These are phyloP conservation scores for Phytophthora podocarpi DNA, from an alignment of 352 stramenopile genomes.

Conservation along the genomic window DNA sequence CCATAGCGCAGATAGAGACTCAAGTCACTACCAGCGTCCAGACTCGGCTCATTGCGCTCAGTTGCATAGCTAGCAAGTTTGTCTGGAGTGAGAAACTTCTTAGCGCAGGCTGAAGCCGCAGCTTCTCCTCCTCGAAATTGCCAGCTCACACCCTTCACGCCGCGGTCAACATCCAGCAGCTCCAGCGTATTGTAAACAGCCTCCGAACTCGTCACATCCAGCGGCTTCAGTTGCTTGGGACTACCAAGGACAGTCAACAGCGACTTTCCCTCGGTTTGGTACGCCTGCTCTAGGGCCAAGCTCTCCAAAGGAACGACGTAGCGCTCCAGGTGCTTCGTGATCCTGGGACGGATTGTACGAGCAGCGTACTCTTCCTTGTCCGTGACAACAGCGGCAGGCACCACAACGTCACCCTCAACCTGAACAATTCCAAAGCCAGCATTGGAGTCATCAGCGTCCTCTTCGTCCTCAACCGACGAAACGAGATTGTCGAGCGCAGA, in stretches of 20 bases:
- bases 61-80: constrained; percentile 75
- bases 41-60: constrained; percentile 96
- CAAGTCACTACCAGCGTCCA: constrained; percentile 90
- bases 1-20: constrained; percentile 95
- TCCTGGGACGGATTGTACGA: constrained; percentile 97
- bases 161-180: constrained; percentile 67
- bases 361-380: constrained; percentile 97
- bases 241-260: constrained; percentile 24
- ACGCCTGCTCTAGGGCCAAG: constrained; percentile 32
- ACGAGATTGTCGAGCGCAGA: constrained; percentile 54
- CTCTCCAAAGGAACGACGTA: constrained; percentile 81
- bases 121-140: constrained; percentile 77
- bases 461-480: constrained; percentile 36
- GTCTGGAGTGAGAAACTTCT: constrained; percentile 86
- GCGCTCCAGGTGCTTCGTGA: constrained; percentile 90
- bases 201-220: constrained; percentile 52
- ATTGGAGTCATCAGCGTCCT: constrained; percentile 3
- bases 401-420: constrained; percentile 98
- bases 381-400: constrained; percentile 92
- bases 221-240: constrained; percentile 22
- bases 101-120: constrained; percentile 65
- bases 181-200: constrained; percentile 41
- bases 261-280: constrained; percentile 36
- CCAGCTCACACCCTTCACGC: constrained; percentile 49
- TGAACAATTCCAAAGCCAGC: constrained; percentile 82